Conservation (phyloP, 768 basidiomycete species). For the Phylloporus scabripes region DNA sequence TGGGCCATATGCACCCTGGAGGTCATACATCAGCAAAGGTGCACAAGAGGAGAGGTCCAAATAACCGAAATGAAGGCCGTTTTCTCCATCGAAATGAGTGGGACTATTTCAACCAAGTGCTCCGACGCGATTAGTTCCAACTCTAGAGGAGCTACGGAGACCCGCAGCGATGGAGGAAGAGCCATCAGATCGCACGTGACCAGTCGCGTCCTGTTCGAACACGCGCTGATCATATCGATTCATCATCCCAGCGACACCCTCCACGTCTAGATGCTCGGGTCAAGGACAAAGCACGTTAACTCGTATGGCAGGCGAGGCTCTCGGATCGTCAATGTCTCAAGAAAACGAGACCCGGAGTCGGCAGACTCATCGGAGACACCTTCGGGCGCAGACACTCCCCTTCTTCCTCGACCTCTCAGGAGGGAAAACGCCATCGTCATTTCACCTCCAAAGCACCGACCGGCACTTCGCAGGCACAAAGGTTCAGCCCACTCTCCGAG, state of each 20-base stretch:
- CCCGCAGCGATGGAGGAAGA: slow-evolving; percentile 63
- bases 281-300: slow-evolving; percentile 60
- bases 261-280: slow-evolving; percentile 35
- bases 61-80: slow-evolving; percentile 86
- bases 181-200: slow-evolving; percentile 52
- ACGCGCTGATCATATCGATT: slow-evolving; percentile 2
- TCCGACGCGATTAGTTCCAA: slow-evolving; percentile 86
- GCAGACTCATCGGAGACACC: slow-evolving; percentile 27
- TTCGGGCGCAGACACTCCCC: slow-evolving; percentile 35
- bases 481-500: slow-evolving; percentile 15
- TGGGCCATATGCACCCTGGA: slow-evolving; percentile 88
- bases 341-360: slow-evolving; percentile 25
- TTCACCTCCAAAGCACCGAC: slow-evolving; percentile 18
- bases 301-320: slow-evolving; percentile 60
- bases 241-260: neutral
- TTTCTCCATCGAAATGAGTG: slow-evolving; percentile 83
- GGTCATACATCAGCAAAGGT: slow-evolving; percentile 6
- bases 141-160: slow-evolving; percentile 76
- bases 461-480: slow-evolving; percentile 9
- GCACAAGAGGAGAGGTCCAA: slow-evolving; percentile 19
- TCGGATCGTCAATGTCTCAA: slow-evolving; percentile 50
- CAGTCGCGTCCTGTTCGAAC: slow-evolving; percentile 7
- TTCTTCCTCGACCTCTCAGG: slow-evolving; percentile 6
- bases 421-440: slow-evolving; percentile 22
- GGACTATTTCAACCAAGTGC: slow-evolving; percentile 79